Conservation (phyloP, 495 filamentous ascomycete species). For the Alectoria sarmentosa region DNA sequence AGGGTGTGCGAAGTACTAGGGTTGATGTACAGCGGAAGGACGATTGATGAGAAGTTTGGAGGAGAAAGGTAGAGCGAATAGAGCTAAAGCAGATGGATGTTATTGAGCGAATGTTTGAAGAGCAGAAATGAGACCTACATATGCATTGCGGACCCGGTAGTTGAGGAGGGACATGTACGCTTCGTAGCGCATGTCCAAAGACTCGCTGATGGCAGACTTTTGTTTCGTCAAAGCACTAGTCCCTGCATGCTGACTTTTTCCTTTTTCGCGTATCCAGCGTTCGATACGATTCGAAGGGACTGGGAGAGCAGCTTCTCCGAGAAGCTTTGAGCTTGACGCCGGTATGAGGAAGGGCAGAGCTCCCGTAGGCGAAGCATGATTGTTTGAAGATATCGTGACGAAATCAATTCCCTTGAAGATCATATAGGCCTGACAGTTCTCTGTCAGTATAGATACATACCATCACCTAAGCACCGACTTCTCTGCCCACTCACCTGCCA, state of each 20-base stretch:
- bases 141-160: constrained; percentile 73
- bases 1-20: constrained; percentile 53
- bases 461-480: constrained; percentile 4
- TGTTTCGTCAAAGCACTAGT: constrained; percentile 23
- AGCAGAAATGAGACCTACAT: constrained; percentile 45
- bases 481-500: constrained; percentile 66
- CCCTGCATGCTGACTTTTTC: neutral
- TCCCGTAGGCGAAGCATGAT: constrained; percentile 88
- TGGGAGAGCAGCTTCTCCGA: constrained; percentile 28
- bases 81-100: constrained; percentile 43
- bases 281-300: constrained; percentile 62
- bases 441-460: neutral
- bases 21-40: constrained; percentile 60
- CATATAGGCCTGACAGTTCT: constrained; percentile 62
- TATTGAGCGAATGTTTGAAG: neutral
- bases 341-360: constrained; percentile 82
- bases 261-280: constrained; percentile 55
- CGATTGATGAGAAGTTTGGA: constrained; percentile 55
- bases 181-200: constrained; percentile 55
- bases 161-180: constrained; percentile 81
- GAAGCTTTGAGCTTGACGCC: constrained; percentile 24
- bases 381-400: constrained; percentile 65
- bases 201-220: constrained; percentile 40
- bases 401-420: constrained; percentile 68
- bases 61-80: constrained; percentile 70